Base-by-base conservation (phyloP, 1,139 yeast genomes). In the Nakaseomyces glabratus region DNA sequence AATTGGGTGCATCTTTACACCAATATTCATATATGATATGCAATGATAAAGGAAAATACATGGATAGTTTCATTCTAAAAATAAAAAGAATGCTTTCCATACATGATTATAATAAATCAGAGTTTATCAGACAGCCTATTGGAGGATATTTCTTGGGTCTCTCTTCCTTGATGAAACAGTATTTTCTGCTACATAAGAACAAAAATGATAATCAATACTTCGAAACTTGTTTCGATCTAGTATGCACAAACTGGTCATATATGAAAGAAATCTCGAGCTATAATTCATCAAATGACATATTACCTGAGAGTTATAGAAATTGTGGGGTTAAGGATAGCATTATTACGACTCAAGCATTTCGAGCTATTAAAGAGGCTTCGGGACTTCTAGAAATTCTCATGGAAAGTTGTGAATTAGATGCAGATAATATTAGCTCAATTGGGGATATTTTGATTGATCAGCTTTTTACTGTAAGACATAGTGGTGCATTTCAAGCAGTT, bases 401-500 rank as follows among this genome's bases (percentile, higher is more conserved):
- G 4, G 45, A 54, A 0, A 42, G 47, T 2, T 45, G 49, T 12
- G 51, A 62, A 2, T 42, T 54, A 13, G 28, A 44, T 0, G 23
- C 41, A 6, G 43, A 44, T 1, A 52, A 54, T 28, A 47, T 72
- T 7, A 30, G 59, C 1, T 43, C 45, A n/a, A 51, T 70, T 22
- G 82, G 85, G 8, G 66, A 69, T 1, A 49, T 80, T 9, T 59
- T 82, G 5, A 66, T 78, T 39, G 69, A 65, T 9, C 94, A 88
- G 52, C 60, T 88, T 29, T 70, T 84, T 3, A 66, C 73, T 0
- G 80, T 86, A 6, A 75, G 86, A 35, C 97, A 90, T 49, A 69
- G 93, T 42, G 97, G 97, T 23, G 95, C 96, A 0, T 82, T 88
- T 43, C 78, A 93, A 3, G 76, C 96, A 0, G 79, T 86, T 0